A percentile compares a stretch with the other conserved stretches of the same genome.
These are phyloP conservation scores for Oenanthe sinensis DNA, from an alignment of 129 eudicot species.

Conservation along the genomic window DNA sequence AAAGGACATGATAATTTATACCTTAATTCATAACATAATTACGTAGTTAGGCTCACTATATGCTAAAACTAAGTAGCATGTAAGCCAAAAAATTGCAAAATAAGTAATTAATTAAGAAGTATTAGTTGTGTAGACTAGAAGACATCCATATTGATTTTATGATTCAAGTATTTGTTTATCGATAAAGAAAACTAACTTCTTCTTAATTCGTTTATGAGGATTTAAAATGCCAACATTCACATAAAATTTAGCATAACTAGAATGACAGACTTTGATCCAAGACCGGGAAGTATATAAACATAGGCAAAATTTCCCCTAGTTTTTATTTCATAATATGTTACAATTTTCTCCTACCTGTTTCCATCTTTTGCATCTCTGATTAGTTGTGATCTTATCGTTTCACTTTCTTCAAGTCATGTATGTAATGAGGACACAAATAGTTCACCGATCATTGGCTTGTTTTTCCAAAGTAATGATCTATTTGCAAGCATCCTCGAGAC, in stretches of 20 bases:
- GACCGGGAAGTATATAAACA: not conserved
- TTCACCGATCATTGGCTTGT: slow-evolving; percentile 26
- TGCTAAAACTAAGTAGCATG: too few species aligned
- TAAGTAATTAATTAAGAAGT: too few species aligned
- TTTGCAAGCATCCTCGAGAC: slow-evolving; percentile 49
- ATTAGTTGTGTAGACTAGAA: too few species aligned
- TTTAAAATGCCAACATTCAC: not conserved
- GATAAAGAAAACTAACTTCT: too few species aligned
- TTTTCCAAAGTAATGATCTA: slow-evolving; percentile 56
- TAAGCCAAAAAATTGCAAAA: too few species aligned
- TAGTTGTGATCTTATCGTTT: not conserved
- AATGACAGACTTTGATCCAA: not conserved
- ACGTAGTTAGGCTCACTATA: too few species aligned
- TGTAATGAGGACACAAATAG: not conserved
- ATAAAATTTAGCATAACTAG: not conserved
- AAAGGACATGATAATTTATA: too few species aligned
- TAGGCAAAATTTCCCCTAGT: not conserved
- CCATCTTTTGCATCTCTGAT: not conserved
- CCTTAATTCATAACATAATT: too few species aligned
- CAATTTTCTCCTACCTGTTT: not conserved
- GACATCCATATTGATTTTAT: too few species aligned
- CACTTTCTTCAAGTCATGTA: not conserved
- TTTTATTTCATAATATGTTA: not conserved
- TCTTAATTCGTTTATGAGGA: not conserved
- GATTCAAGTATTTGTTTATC: too few species aligned